A percentile compares a stretch with the other conserved stretches of the same genome.
Evolutionary conservation across 257 asterid species (phyloP).

Genomic region (Nicotiana obtusifolia): DNA sequence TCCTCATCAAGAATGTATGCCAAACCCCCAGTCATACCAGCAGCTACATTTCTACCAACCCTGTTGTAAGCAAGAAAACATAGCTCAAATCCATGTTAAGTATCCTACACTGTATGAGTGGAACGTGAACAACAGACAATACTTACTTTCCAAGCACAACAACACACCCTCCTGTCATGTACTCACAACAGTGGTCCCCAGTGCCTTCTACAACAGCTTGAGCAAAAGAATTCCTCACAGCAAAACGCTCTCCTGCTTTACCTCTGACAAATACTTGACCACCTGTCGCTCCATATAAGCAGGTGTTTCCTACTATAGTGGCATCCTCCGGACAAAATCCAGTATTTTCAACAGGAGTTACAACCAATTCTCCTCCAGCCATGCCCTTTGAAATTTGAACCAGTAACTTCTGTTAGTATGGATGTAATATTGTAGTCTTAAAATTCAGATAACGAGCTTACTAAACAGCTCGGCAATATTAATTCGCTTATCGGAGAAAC

Average conservation of each 20-base stretch:
- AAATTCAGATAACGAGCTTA: background rate
- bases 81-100: background rate
- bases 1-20: conserved; percentile 93
- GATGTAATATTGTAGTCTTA: background rate
- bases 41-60: conserved; percentile 98
- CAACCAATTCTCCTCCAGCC: conserved; percentile 96
- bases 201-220: conserved; percentile 98
- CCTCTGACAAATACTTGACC: conserved; percentile 87
- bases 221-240: conserved; percentile 93
- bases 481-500: background rate
- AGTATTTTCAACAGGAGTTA: conserved; percentile 63
- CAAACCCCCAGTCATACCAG: conserved; percentile 98
- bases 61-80: conserved; percentile 30
- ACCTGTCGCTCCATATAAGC: conserved; percentile 97
- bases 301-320: conserved; percentile 90
- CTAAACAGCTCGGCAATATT: background rate
- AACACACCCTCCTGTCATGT: conserved; percentile 99
- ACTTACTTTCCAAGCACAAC: conserved; percentile 94
- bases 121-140: conserved; percentile 1
- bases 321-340: conserved; percentile 93
- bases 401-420: conserved; percentile 15
- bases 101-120: background rate
- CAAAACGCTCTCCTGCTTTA: conserved; percentile 96
- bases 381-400: conserved; percentile 52
- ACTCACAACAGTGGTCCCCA: conserved; percentile 96